Base-by-base conservation (phyloP, 495 filamentous ascomycete species). In the Hypomontagnella monticulosa region DNA sequence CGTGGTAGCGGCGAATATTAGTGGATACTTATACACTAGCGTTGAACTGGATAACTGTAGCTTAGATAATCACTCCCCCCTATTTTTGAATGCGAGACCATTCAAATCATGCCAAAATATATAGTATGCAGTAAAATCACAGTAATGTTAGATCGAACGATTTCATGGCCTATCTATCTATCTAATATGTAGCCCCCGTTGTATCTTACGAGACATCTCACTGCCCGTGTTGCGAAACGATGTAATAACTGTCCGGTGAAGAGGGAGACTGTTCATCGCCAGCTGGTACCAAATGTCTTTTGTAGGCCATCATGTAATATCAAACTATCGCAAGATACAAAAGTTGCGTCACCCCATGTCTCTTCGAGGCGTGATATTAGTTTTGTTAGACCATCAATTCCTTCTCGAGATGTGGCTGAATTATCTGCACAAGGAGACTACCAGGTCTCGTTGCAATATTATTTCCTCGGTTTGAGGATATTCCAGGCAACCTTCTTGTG, bases 251-350 rank as follows among this genome's bases (percentile, higher is more conserved):
- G 0, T 48, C 15, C n/a, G 27, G 41, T 49, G 16, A 18, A 20
- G 41, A 11, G 23, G 33, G n/a, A 4, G 42, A 32, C 19, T 42
- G 0, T 47, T 7, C 30, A 9, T 44, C 27, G 43, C 42, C 15
- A 57, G 37, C 16, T 32, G 18, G 34, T 11, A 32, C 34, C 15
- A 20, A 19, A 15, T 42, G 14, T 9, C 14, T 27, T 8, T 18
- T 11, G 1, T 38, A 14, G 50, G 19, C 44, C 19, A 19, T 37
- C 19, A 15, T 34, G 32, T 14, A 20, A 55, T 23, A 41, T 46
- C 51, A 52, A 61, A 46, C 6, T 16, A 44, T 67, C 23, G 48
- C 53, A 56, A 57, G 19, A 63, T 61, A 56, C 59, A 63, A 63
- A 67, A 52, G 37, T 15, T 8, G 51, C 56, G 51, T 40, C 20